phyloP scores from a whole-genome alignment of 768 basidiomycete genomes.

The Suillus subluteus region DNA sequence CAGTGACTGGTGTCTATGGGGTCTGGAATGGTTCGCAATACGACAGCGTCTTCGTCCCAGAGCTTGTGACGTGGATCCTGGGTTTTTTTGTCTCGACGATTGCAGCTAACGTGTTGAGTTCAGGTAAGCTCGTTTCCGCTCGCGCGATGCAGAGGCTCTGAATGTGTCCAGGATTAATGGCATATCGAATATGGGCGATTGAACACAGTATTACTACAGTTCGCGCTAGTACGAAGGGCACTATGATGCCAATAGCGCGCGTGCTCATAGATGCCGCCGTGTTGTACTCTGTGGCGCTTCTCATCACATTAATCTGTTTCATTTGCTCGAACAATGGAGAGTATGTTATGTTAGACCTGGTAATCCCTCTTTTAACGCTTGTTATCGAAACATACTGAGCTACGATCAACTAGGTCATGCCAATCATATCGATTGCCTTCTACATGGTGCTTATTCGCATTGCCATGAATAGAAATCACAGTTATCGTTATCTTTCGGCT shows the following conservation, averaged over 20 bases:
- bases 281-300: conserved; percentile 12
- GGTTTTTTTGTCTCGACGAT: background rate
- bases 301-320: conserved; percentile 8
- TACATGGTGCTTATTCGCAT: background rate
- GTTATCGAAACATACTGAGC: background rate
- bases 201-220: background rate
- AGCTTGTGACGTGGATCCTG: background rate
- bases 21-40: background rate
- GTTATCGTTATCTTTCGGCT: background rate
- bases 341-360: conserved; percentile 11
- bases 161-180: background rate
- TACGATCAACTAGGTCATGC: background rate
- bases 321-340: background rate
- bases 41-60: background rate
- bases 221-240: background rate
- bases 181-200: conserved; percentile 11
- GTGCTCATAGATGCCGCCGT: conserved; percentile 10
- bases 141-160: background rate
- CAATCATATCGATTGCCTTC: background rate
- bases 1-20: background rate
- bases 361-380: background rate
- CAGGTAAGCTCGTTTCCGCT: conserved; percentile 4
- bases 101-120: conserved; percentile 9
- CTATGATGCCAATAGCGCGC: conserved; percentile 3
- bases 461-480: background rate